phyloP scores from a whole-genome alignment of 306 rosid genomes.

The Hylodesmum podocarpum region DNA sequence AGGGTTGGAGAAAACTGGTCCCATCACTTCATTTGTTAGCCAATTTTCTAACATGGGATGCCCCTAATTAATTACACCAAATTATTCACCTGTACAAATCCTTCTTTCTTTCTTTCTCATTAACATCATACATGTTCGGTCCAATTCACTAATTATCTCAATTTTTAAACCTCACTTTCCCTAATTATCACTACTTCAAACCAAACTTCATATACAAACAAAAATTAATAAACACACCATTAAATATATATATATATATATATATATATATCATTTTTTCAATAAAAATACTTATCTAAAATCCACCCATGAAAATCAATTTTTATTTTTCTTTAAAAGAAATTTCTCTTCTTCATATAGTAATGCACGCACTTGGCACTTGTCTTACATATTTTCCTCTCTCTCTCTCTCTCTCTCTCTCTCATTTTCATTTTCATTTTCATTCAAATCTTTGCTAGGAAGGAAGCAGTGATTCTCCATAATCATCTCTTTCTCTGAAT shows the following conservation, averaged over 20 bases:
- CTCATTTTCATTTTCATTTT: conserved; percentile 48
- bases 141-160: conserved; percentile 32
- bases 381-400: conserved; percentile 18
- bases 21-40: conserved; percentile 56
- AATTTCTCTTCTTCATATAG: not conserved
- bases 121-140: conserved; percentile 37
- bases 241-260: not conserved
- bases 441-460: conserved; percentile 50
- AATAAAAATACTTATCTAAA: too few relatives aligned
- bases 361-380: conserved; percentile 31
- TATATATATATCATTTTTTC: too few relatives aligned
- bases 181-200: not conserved
- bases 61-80: conserved; percentile 35
- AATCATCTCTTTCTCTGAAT: not conserved
- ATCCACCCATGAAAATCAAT: too few relatives aligned
- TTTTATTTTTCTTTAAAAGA: too few relatives aligned
- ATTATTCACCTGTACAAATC: conserved; percentile 25
- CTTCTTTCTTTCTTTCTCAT: conserved; percentile 2
- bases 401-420: conserved; percentile 20
- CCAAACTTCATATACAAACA: conserved; percentile 26
- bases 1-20: not conserved
- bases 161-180: conserved; percentile 5
- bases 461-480: conserved; percentile 39
- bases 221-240: not conserved
- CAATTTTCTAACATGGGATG: conserved; percentile 56